Evolutionary conservation across 192 early-diverging fungal genomes (phyloP).

Genomic region (Paraglomus occultum): DNA sequence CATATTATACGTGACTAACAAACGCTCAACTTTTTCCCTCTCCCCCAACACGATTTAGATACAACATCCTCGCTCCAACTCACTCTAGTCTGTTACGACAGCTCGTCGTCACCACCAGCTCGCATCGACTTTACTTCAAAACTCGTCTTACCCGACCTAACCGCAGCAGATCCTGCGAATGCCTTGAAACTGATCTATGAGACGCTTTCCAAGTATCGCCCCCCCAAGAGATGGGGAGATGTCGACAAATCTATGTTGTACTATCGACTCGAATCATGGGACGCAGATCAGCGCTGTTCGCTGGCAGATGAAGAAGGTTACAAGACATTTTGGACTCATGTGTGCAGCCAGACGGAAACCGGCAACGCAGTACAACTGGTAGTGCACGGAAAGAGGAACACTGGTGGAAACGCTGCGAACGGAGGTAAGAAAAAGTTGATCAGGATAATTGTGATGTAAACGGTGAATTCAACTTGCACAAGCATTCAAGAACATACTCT

Average conservation of each 20-base stretch:
- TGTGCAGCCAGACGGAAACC: background rate
- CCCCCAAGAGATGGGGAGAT: conserved; percentile 24
- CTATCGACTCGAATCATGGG: conserved; percentile 7
- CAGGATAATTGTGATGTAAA: too few relatives aligned
- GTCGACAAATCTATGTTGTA: conserved; percentile 2
- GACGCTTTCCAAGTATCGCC: background rate
- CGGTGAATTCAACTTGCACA: too few relatives aligned
- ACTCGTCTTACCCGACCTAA: background rate
- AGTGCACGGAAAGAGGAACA: background rate
- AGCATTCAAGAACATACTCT: too few relatives aligned
- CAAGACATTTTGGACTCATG: conserved; percentile 5
- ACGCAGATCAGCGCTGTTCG: background rate
- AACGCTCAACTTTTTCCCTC: background rate
- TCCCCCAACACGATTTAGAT: background rate
- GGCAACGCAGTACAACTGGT: conserved; percentile 20
- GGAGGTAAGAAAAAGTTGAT: too few relatives aligned
- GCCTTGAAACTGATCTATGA: background rate
- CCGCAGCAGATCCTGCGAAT: background rate
- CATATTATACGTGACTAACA: too few relatives aligned
- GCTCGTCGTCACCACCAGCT: background rate
- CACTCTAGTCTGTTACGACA: conserved; percentile 16
- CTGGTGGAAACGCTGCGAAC: too few relatives aligned
- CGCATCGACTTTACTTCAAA: background rate
- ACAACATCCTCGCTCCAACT: background rate
- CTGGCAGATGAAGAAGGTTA: conserved; percentile 4